phyloP scores from a whole-genome alignment of 805 yeast genomes.

The Kodamaea restingae region DNA sequence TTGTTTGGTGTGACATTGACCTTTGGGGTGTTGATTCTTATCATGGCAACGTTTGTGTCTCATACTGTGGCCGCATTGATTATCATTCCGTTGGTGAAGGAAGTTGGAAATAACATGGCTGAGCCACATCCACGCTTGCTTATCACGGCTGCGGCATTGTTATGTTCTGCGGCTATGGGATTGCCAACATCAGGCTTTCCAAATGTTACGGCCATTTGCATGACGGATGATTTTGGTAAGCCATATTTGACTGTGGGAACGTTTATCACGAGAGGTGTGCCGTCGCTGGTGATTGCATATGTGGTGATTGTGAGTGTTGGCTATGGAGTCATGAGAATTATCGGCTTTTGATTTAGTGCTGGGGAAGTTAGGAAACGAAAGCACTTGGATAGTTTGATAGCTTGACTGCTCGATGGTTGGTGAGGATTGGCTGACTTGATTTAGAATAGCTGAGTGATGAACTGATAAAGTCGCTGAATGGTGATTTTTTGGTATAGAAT shows the following conservation, averaged over 20 bases:
- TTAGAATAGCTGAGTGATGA: too few relatives aligned
- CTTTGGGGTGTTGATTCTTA: constrained; percentile 47
- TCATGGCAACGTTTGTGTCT: constrained; percentile 41
- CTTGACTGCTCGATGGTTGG: too few relatives aligned
- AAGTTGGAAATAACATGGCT: constrained; percentile 36
- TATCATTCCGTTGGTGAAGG: constrained; percentile 39
- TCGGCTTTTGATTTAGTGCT: constrained; percentile 10
- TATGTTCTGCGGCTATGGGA: constrained; percentile 44
- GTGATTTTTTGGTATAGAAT: too few relatives aligned
- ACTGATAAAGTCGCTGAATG: too few relatives aligned
- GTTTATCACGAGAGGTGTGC: constrained; percentile 41
- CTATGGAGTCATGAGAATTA: constrained; percentile 34
- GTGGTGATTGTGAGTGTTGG: constrained; percentile 34
- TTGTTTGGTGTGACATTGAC: constrained; percentile 69
- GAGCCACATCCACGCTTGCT: constrained; percentile 36
- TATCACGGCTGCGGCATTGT: constrained; percentile 39
- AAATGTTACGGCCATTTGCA: constrained; percentile 41
- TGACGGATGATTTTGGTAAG: constrained; percentile 41
- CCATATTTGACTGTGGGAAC: constrained; percentile 39
- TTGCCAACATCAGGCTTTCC: constrained; percentile 45
- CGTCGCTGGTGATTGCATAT: constrained; percentile 37
- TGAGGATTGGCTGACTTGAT: too few relatives aligned
- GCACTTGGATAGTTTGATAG: too few relatives aligned
- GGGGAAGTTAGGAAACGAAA: neutral
- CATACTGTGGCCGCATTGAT: constrained; percentile 44